A percentile compares a stretch with the other conserved stretches of the same genome.
phyloP scores from a whole-genome alignment of 2,329 filamentous ascomycete species.

The Fusarium sp. region DNA sequence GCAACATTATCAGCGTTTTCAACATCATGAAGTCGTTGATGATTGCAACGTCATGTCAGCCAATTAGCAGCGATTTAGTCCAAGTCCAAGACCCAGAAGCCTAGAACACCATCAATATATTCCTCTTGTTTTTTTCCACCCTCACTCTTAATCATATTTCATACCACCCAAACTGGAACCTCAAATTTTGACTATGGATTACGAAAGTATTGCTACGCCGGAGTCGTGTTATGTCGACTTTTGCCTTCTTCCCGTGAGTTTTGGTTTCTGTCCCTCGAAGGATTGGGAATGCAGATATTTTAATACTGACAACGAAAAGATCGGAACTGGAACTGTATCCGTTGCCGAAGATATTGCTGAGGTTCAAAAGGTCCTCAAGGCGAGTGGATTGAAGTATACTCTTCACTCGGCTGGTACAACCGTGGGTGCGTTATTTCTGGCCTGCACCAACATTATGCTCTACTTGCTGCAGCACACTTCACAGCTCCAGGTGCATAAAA shows the following conservation, averaged over 20 bases:
- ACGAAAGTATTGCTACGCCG: slow-evolving; percentile 69
- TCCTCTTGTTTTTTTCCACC: not conserved
- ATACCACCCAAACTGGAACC: not conserved
- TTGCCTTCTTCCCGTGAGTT: slow-evolving; percentile 81
- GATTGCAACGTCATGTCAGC: slow-evolving; percentile 16
- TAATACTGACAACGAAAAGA: slow-evolving; percentile 53
- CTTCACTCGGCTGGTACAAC: slow-evolving; percentile 97
- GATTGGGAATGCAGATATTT: not conserved
- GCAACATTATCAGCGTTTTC: slow-evolving; percentile 13
- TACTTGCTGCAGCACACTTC: not conserved
- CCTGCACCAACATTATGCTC: not conserved
- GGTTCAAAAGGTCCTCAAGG: slow-evolving; percentile 85
- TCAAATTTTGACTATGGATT: slow-evolving; percentile 50
- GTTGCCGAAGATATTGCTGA: slow-evolving; percentile 87
- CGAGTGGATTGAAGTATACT: slow-evolving; percentile 80
- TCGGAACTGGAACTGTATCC: slow-evolving; percentile 81
- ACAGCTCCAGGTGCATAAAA: not conserved
- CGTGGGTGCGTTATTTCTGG: slow-evolving; percentile 69
- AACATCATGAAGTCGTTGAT: slow-evolving; percentile 28
- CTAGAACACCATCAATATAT: not conserved
- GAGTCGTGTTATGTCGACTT: slow-evolving; percentile 86
- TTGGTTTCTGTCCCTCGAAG: not conserved
- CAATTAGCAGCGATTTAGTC: slow-evolving; percentile 28
- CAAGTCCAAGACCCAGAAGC: slow-evolving; percentile 2
- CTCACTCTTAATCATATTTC: not conserved